Base-by-base conservation (phyloP, 805 yeast genomes). In the Nakazawaea siamensis region DNA sequence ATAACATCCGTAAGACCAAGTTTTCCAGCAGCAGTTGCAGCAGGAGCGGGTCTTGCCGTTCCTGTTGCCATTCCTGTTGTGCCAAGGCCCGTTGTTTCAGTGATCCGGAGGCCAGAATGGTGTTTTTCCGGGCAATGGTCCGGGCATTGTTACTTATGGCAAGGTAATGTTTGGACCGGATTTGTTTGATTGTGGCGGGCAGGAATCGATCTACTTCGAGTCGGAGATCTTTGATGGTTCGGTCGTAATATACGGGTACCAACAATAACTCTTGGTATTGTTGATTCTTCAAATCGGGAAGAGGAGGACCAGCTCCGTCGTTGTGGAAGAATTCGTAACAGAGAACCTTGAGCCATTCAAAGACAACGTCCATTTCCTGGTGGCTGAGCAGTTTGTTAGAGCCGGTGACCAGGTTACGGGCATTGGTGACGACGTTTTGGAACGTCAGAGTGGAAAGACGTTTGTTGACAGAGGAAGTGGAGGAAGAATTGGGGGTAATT, bases 231-330 rank as follows among this genome's bases (percentile, higher is more conserved):
- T 51, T 37, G 0, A 60, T 55, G 6, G 65, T 60, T 32, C 68
- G 60, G 38, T 78, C 83, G 47, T 83, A 82, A 47, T 73, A 74
- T 1, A 69, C 74, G 2, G 86, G 83, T 7, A 83, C 62, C 18
- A 79, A 54, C 41, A 80, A 55, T 17, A 84, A 53, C 27, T 74
- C 68, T 51, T 81, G 84, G 50, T 80, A 85, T 24, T 70, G 68
- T 20, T 66, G 70, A 38, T 73, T 71, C 41, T 76, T 77, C 46
- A 85, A 57, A 6, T 70, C 71, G 41, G 70, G 74, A 20, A 83
- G 45, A 1, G 85, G 70, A 0, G 92, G 92, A 0, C 95, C 95
- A 23, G 78, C 79, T 0, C 94, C 94, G 29, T 71, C 77, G 47
- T 82, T 77, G 52, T 85, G 75, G 58, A 86, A 85, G 50, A 84